Evolutionary conservation across 2,329 filamentous ascomycete genomes (phyloP).

Genomic region (Spiromastix sp.): DNA sequence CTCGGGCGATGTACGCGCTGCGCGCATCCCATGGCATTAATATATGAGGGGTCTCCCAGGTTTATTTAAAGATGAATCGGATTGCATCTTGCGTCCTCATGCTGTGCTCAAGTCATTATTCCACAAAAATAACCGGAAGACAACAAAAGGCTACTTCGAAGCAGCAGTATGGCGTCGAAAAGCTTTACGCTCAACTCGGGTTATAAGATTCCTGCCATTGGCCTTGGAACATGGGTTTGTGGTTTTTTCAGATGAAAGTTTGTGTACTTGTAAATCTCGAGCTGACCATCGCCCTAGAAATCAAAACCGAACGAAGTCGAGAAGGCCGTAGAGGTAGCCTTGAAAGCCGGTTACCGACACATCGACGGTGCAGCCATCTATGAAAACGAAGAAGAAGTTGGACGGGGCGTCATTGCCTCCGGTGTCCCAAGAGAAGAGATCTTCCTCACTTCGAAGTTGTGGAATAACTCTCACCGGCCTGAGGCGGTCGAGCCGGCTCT

Average conservation of each 20-base stretch:
- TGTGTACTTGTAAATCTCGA: conserved; percentile 3
- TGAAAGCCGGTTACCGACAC: conserved; percentile 42
- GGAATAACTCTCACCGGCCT: conserved; percentile 26
- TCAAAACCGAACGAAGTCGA: conserved; percentile 47
- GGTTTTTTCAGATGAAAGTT: background rate
- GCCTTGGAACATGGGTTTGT: conserved; percentile 36
- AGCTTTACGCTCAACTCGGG: conserved; percentile 25
- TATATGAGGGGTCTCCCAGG: too few species aligned
- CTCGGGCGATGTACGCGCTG: too few species aligned
- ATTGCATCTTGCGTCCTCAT: too few species aligned
- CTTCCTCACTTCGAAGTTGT: conserved; percentile 35
- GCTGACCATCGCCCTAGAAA: conserved; percentile 47
- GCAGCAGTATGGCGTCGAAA: background rate
- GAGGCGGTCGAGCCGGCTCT: conserved; percentile 36
- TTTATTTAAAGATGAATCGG: too few species aligned
- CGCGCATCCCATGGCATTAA: too few species aligned
- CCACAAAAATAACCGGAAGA: too few species aligned
- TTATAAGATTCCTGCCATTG: conserved; percentile 30
- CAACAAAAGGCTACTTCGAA: too few species aligned
- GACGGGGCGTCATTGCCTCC: conserved; percentile 27
- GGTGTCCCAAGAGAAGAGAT: conserved; percentile 25
- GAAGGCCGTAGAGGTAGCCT: conserved; percentile 34
- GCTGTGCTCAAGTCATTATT: too few species aligned
- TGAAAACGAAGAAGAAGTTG: conserved; percentile 35
- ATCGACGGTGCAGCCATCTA: conserved; percentile 41